Conservation (phyloP, 257 asterid species). For the Leptodermis oblonga region DNA sequence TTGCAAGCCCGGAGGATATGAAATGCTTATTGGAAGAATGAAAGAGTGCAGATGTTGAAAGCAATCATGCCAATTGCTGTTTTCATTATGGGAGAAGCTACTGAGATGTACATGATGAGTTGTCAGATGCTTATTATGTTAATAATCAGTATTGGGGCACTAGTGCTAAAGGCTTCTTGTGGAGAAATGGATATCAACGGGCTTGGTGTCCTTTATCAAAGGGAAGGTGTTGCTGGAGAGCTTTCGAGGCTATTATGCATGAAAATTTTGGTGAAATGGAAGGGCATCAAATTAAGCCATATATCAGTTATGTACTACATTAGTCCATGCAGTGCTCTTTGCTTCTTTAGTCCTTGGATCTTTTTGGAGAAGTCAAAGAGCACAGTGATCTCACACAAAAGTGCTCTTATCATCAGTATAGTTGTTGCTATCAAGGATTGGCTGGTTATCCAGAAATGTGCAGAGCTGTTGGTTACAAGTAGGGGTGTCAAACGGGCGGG, state of each 20-base stretch:
- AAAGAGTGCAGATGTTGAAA: no score
- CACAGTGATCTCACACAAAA: slow-evolving; percentile 89
- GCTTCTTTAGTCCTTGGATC: slow-evolving; percentile 91
- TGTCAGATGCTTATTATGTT: slow-evolving; percentile 91
- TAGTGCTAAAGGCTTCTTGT: slow-evolving; percentile 90
- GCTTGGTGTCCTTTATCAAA: slow-evolving; percentile 97
- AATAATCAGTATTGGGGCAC: slow-evolving; percentile 83
- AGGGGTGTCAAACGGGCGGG: no score
- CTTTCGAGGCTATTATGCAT: slow-evolving; percentile 88
- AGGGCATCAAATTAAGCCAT: slow-evolving; percentile 88
- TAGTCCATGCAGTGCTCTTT: slow-evolving; percentile 97
- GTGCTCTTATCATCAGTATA: slow-evolving; percentile 97
- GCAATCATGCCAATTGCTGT: slow-evolving; percentile 99
- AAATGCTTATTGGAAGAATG: no score
- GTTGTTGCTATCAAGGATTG: slow-evolving; percentile 99
- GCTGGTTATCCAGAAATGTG: slow-evolving; percentile 96
- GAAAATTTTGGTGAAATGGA: slow-evolving; percentile 91
- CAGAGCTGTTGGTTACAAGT: no score
- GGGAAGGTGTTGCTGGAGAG: slow-evolving; percentile 99
- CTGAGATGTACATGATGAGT: slow-evolving; percentile 96
- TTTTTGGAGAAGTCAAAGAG: slow-evolving; percentile 91
- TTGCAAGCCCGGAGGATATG: no score
- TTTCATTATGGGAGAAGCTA: slow-evolving; percentile 83
- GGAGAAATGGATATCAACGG: slow-evolving; percentile 90
- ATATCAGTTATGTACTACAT: slow-evolving; percentile 95